These are phyloP conservation scores for Gyrodon lividus DNA, from an alignment of 768 basidiomycete species.

Conservation along the genomic window DNA sequence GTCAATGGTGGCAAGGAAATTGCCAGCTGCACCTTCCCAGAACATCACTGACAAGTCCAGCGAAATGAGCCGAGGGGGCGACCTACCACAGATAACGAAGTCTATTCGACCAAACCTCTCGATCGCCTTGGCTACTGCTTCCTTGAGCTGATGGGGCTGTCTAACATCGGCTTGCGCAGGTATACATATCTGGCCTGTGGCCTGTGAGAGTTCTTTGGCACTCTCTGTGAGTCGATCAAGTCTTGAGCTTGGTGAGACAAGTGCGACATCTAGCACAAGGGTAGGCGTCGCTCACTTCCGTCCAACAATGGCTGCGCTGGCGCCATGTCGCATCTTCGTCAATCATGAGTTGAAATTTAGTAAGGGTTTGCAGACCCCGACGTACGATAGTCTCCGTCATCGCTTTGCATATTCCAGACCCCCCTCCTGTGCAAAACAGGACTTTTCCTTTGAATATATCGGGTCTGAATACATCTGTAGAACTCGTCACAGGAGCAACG, in stretches of 20 bases:
- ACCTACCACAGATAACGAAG: conserved; percentile 89
- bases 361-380: conserved; percentile 1
- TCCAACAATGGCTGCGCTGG: conserved; percentile 78
- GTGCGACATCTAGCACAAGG: not conserved
- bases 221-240: conserved; percentile 67
- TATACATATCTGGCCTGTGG: conserved; percentile 72
- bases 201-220: conserved; percentile 66
- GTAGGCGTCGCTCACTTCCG: conserved; percentile 60
- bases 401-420: conserved; percentile 87
- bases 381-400: conserved; percentile 84
- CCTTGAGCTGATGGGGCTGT: conserved; percentile 64
- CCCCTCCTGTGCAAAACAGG: conserved; percentile 87
- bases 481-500: conserved; percentile 48
- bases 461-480: conserved; percentile 64
- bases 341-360: conserved; percentile 7
- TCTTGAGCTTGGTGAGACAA: conserved; percentile 36
- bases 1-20: conserved; percentile 88
- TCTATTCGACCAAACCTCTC: conserved; percentile 84
- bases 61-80: not conserved
- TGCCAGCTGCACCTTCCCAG: conserved; percentile 83
- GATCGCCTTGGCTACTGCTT: conserved; percentile 74
- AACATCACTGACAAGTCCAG: not conserved
- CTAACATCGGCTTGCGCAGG: conserved; percentile 82
- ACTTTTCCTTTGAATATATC: conserved; percentile 91
- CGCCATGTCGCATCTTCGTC: conserved; percentile 78